Evolutionary conservation across 2,329 filamentous ascomycete genomes (phyloP).

Genomic region (Zasmidium cellare): DNA sequence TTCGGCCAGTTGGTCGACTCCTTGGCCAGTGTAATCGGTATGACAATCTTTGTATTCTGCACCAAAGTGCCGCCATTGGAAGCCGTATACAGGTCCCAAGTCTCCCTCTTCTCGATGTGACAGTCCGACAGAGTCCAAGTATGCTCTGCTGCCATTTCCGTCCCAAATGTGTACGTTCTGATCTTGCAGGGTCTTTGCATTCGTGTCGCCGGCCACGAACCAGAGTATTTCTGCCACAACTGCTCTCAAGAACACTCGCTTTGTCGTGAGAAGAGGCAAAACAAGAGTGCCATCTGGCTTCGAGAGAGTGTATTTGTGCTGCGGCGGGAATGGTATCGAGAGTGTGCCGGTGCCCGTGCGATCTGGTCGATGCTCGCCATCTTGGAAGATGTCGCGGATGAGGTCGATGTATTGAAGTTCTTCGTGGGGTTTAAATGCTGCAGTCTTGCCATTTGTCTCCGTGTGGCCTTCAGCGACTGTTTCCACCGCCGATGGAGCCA

Average conservation of each 20-base stretch:
- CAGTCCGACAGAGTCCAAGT: slow-evolving; percentile 82
- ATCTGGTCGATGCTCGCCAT: slow-evolving; percentile 87
- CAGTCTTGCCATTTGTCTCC: slow-evolving; percentile 20
- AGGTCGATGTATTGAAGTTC: slow-evolving; percentile 93
- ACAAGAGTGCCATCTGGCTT: slow-evolving; percentile 60
- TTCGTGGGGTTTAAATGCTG: slow-evolving; percentile 60
- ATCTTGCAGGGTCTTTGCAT: slow-evolving; percentile 71
- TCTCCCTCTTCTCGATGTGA: slow-evolving; percentile 82
- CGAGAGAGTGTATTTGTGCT: slow-evolving; percentile 83
- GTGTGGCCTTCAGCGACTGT: slow-evolving; percentile 2
- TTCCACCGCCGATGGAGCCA: slow-evolving; percentile 34
- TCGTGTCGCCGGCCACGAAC: slow-evolving; percentile 87
- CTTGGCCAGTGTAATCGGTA: slow-evolving; percentile 81
- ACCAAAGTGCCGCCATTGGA: slow-evolving; percentile 98
- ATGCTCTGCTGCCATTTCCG: slow-evolving; percentile 88
- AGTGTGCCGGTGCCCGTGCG: slow-evolving; percentile 92
- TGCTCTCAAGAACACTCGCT: slow-evolving; percentile 89
- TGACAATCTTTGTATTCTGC: slow-evolving; percentile 79
- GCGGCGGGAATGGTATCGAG: slow-evolving; percentile 82
- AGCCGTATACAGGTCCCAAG: slow-evolving; percentile 93
- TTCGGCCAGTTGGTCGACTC: slow-evolving; percentile 89
- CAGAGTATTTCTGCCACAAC: slow-evolving; percentile 92
- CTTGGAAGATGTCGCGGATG: slow-evolving; percentile 77
- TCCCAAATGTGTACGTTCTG: slow-evolving; percentile 97
- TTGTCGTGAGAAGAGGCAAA: slow-evolving; percentile 92